These are phyloP conservation scores for Lophiotrema nucula DNA, from an alignment of 495 filamentous ascomycete species.

Conservation along the genomic window DNA sequence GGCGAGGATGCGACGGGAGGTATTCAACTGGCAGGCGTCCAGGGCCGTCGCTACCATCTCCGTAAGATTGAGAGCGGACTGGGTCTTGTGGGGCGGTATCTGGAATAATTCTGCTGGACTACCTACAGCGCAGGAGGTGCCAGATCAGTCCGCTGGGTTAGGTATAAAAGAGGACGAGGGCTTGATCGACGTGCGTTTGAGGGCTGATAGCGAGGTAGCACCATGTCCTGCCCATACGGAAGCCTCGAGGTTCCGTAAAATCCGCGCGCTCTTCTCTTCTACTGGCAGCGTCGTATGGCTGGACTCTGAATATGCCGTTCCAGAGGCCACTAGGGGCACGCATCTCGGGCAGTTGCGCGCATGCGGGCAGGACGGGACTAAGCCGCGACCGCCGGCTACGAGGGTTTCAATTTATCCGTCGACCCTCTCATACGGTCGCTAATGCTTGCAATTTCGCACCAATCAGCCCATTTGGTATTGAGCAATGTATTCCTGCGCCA, in stretches of 20 bases:
- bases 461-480: slow-evolving; percentile 11
- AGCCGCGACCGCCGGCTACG: background rate
- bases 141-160: slow-evolving; percentile 7
- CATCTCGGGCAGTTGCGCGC: slow-evolving; percentile 20
- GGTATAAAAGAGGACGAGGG: slow-evolving; percentile 27
- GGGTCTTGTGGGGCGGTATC: slow-evolving; percentile 19
- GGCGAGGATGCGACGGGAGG: slow-evolving; percentile 36
- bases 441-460: slow-evolving; percentile 16
- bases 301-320: slow-evolving; percentile 30
- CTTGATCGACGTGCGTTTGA: slow-evolving; percentile 27
- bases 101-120: slow-evolving; percentile 12
- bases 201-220: slow-evolving; percentile 28
- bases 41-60: slow-evolving; percentile 33
- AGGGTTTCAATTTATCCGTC: slow-evolving; percentile 23
- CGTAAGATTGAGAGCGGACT: slow-evolving; percentile 12
- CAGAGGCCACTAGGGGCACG: slow-evolving; percentile 1
- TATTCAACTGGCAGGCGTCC: slow-evolving; percentile 31
- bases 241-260: slow-evolving; percentile 21
- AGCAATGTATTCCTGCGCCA: slow-evolving; percentile 1
- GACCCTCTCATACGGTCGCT: slow-evolving; percentile 10
- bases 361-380: background rate
- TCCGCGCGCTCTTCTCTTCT: slow-evolving; percentile 9
- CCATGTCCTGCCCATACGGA: slow-evolving; percentile 23
- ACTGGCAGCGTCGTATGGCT: slow-evolving; percentile 31
- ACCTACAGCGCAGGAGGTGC: slow-evolving; percentile 4